Evolutionary conservation across 2,329 filamentous ascomycete species (phyloP), one percentile per base, ranked within the genome.

Genomic region (Aspergillus ustus): DNA sequence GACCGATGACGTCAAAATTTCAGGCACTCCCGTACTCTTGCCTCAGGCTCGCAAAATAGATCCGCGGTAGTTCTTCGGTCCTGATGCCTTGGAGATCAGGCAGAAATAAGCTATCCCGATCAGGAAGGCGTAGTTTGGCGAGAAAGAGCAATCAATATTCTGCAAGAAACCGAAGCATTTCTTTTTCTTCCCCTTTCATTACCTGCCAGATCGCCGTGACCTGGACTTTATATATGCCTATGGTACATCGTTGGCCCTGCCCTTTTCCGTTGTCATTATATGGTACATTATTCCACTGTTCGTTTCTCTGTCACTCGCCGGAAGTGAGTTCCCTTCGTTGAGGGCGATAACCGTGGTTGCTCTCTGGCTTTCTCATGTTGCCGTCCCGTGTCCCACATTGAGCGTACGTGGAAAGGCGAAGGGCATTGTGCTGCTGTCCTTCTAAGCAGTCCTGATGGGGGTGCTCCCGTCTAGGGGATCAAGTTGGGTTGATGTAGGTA

Each of bases 221-320:
- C 37, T 37, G 34, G 46, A 15, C 22, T 25, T 58, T 52, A 13
- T 19, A 29, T 56, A 60, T 37, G 8, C 52, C 37, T 19, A 25
- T 29, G 46, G 29, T 55, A 58, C 7, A 20, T 29, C 25, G 34
- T 19, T 31, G 48, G 11, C 5, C 52, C 45, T 17, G 20, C 48
- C n/a, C 11, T 53, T 43, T 46, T 15, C 51, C 34, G 51, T 59
- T 49, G 19, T 44, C 59, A 48, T 59, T 34, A 46, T 60, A 60
- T 58, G 50, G 48, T 44, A 37, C 52, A 51, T 20, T 49, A 17
- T 54, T 20, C 51, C 19, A 19, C 53, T 54, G 40, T 25, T 25
- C 34, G 13, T 20, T 31, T 44, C 25, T 31, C 25, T 44, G 9
- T 17, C 19, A 17, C 44, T 15, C 22, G 44, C 25, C 28, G 15